Evolutionary conservation across 805 yeast genomes (phyloP).

Genomic region (Candida peoriensis): DNA sequence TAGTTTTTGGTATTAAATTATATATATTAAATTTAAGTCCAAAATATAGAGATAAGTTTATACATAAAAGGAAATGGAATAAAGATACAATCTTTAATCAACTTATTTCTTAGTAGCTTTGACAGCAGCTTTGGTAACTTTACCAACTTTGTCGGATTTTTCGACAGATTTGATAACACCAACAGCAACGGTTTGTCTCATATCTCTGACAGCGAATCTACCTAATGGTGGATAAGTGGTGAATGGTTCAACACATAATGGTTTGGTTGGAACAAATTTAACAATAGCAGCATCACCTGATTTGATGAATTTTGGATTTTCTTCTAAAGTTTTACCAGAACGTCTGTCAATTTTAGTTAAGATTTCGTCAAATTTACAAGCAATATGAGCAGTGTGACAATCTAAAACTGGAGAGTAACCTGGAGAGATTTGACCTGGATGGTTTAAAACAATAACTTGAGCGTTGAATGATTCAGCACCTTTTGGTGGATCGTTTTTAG

Average conservation of each 20-base stretch:
- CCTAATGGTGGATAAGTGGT: slow-evolving; percentile 96
- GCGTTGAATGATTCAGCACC: slow-evolving; percentile 81
- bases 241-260: slow-evolving; percentile 95
- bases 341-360: slow-evolving; percentile 89
- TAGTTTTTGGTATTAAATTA: too few relatives aligned
- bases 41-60: too few relatives aligned
- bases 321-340: slow-evolving; percentile 91
- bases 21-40: too few relatives aligned
- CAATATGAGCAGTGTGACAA: slow-evolving; percentile 92
- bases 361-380: slow-evolving; percentile 80
- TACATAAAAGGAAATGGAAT: too few relatives aligned
- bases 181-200: slow-evolving; percentile 99
- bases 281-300: slow-evolving; percentile 97
- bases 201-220: slow-evolving; percentile 99
- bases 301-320: slow-evolving; percentile 87
- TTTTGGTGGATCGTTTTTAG: slow-evolving; percentile 89
- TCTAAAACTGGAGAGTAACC: slow-evolving; percentile 90
- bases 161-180: slow-evolving; percentile 97
- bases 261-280: slow-evolving; percentile 82
- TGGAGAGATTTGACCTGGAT: slow-evolving; percentile 90
- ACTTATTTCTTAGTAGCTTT: slow-evolving; percentile 27
- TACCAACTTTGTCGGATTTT: slow-evolving; percentile 81
- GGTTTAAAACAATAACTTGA: slow-evolving; percentile 87
- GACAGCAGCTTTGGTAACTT: slow-evolving; percentile 93
- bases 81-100: too few relatives aligned